phyloP scores from a whole-genome alignment of 345 rosid species.

The Syzygium grande region DNA sequence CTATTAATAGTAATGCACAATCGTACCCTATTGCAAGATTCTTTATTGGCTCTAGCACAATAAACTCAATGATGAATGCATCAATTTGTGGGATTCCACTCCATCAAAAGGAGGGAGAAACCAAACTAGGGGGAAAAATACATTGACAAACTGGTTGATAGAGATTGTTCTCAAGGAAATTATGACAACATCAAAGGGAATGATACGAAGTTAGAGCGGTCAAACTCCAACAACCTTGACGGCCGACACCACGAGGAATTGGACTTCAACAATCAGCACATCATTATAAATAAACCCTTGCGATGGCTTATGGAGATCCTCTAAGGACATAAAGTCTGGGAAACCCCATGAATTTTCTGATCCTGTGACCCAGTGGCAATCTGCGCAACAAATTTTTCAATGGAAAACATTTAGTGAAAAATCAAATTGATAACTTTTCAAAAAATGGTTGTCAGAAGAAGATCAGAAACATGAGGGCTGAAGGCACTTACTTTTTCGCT shows the following conservation, averaged over 20 bases:
- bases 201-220: neutral
- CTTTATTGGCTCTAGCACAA: too few relatives aligned
- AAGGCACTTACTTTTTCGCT: neutral
- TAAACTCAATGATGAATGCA: too few relatives aligned
- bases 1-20: too few relatives aligned
- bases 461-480: too few relatives aligned
- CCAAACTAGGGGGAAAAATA: too few relatives aligned
- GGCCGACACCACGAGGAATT: neutral
- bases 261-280: neutral
- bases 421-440: too few relatives aligned
- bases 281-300: neutral
- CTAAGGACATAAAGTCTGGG: neutral
- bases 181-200: neutral
- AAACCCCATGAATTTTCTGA: neutral
- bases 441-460: too few relatives aligned
- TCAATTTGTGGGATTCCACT: too few relatives aligned
- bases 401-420: neutral
- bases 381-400: neutral
- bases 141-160: too few relatives aligned
- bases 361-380: neutral
- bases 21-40: too few relatives aligned
- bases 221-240: neutral
- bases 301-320: neutral
- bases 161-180: too few relatives aligned
- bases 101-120: too few relatives aligned